Evolutionary conservation across 805 yeast genomes (phyloP), one percentile per base, ranked within the genome.

Genomic region (Yamadazyma sp.): DNA sequence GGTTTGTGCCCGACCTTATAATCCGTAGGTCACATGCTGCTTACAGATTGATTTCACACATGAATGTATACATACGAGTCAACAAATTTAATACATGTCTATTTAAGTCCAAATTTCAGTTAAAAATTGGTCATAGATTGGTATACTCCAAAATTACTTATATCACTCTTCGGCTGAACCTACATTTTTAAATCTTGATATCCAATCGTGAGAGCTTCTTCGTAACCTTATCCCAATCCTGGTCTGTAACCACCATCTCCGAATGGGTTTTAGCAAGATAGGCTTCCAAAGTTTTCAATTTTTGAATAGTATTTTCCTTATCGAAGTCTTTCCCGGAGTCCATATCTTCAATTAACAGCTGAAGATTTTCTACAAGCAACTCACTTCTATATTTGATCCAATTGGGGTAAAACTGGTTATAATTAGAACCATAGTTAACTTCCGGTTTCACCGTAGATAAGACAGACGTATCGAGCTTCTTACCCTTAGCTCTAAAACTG

Each of bases 391-490:
- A 60, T 12, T 50, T 42, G 19, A 64, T 50, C 71, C 71, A 66
- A 39, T 63, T 60, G 9, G 61, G 59, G 45, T 66, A 66, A 42
- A 64, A 66, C 23, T 55, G 57, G 40, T 59, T 43, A 49, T 52
- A 64, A 11, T 59, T 47, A 4, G 68, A 54, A 5, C 70, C 70
- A 32, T 42, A 55, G 42, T 61, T 62, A 37, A 63, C 37, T 31
- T 64, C 71, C 2, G 71, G 71, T 40, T 66, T 66, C 25, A 62
- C 67, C 0, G 71, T 64, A 11, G 47, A 37, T 44, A 66, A 55
- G 4, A 56, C 62, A 2, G 69, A 62, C 6, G 48, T 52, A 30
- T 66, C 71, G 29, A 46, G 44, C 15, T 42, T 45, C 23, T 35
- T 19, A 35, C 60, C 51, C 35, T 58, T 61, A 12, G 71, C 62